These are phyloP conservation scores for Tylopilus subfusipes DNA, from an alignment of 768 basidiomycete species.

Conservation along the genomic window DNA sequence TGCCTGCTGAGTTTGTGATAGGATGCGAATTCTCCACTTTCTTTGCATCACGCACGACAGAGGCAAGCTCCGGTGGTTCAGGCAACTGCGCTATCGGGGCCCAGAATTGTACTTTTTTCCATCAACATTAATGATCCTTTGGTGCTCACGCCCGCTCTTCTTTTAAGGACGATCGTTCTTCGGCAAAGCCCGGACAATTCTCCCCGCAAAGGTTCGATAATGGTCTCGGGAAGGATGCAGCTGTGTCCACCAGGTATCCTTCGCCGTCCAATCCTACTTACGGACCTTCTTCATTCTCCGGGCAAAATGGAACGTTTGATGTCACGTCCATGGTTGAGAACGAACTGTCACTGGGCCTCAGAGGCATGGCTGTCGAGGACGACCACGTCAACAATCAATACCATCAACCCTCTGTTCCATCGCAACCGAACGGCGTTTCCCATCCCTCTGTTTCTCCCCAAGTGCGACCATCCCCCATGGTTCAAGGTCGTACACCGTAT, in stretches of 20 bases:
- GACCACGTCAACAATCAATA: slow-evolving; percentile 41
- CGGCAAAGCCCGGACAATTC: slow-evolving; percentile 46
- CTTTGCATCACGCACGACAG: slow-evolving; percentile 45
- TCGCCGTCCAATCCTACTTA: slow-evolving; percentile 44
- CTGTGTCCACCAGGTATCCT: slow-evolving; percentile 39
- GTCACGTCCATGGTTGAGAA: slow-evolving; percentile 43
- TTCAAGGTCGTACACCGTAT: slow-evolving; percentile 46
- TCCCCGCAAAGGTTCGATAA: slow-evolving; percentile 55
- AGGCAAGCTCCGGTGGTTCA: slow-evolving; percentile 42
- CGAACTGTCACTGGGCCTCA: slow-evolving; percentile 54
- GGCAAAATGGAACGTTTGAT: slow-evolving; percentile 36
- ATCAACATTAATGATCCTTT: slow-evolving; percentile 8
- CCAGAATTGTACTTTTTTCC: slow-evolving; percentile 37
- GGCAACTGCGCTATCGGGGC: slow-evolving; percentile 35
- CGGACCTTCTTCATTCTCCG: slow-evolving; percentile 29
- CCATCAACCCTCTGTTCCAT: slow-evolving; percentile 35
- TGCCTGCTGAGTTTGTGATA: slow-evolving; percentile 24
- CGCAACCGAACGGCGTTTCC: slow-evolving; percentile 29
- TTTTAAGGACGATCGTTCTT: slow-evolving; percentile 45
- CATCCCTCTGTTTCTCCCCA: slow-evolving; percentile 34
- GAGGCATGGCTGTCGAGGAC: slow-evolving; percentile 61
- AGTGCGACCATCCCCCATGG: slow-evolving; percentile 41
- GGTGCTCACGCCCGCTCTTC: slow-evolving; percentile 15
- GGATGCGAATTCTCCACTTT: slow-evolving; percentile 42
- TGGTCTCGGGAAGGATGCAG: slow-evolving; percentile 40